Evolutionary conservation across 2,329 filamentous ascomycete genomes (phyloP), one percentile per base, ranked within the genome.

Genomic region (Pseudohalonectria lignicola): DNA sequence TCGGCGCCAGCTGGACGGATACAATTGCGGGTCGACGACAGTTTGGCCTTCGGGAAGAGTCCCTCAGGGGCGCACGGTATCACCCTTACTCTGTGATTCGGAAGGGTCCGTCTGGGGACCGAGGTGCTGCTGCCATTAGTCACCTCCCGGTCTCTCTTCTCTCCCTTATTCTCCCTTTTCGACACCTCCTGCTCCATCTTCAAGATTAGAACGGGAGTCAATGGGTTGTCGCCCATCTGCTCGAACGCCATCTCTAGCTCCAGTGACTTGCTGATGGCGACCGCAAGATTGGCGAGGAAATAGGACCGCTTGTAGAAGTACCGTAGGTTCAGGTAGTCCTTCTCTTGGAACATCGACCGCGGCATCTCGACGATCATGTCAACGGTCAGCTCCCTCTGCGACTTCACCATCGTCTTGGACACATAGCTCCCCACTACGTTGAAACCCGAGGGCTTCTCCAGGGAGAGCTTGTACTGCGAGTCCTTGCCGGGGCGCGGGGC

Each of bases 231-330:
- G 53, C 86, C 71, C 36, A 86, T 63, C 45, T 71, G 67, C 41
- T 76, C 74, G 57, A 82, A 93, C 4, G 64, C 63, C 32, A 84
- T 49, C 12, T 73, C 64, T 47, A 82, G 68, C 15, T 38, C 36
- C 6, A 28, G 18, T 19, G 21, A 28, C 28, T 71, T 65, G 15
- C 77, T 76, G 37, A 96, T 64, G 4, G 74, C 77, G 21, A 76
- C 77, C 12, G 86, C 79, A 40, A 96, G 65, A 46, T 83, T 86
- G 25, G 88, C 86, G 36, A 96, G 64, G 53, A 93, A 96, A 59
- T 90, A 96, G 11, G 92, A 84, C 45, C 88, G 71, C 52, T 94
- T 93, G 63, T 95, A 88, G 54, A 95, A 94, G 62, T 94, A 96
- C 43, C 92, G 77, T 65, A 92, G 73, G 56, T 94, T 87, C 36